Percentiles rank a stretch among this genome's conserved stretches.
Conservation (phyloP, 306 rosid species). For the Begonia loranthoides region DNA sequence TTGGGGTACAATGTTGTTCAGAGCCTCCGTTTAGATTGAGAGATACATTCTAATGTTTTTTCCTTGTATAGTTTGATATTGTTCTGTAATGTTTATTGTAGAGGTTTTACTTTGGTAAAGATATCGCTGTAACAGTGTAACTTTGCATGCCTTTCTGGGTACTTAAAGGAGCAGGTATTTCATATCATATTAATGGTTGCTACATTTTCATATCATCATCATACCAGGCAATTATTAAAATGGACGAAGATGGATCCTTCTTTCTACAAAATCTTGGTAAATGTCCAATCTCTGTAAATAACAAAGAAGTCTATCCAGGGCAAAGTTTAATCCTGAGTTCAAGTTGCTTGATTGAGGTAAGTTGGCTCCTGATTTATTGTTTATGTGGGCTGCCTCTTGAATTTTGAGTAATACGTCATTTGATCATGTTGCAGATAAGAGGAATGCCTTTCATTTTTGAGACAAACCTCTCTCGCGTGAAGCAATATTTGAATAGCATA, state of each 20-base stretch:
- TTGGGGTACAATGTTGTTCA: too few species aligned
- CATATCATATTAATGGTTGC: too few species aligned
- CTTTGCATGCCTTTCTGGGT: too few species aligned
- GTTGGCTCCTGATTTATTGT: neutral
- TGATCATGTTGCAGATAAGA: slow-evolving; percentile 54
- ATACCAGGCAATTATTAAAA: slow-evolving; percentile 60
- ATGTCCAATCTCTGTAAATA: slow-evolving; percentile 51
- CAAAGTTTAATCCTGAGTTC: slow-evolving; percentile 49
- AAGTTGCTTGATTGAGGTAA: slow-evolving; percentile 80
- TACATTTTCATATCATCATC: too few species aligned
- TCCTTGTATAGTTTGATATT: too few species aligned
- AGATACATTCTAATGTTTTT: too few species aligned
- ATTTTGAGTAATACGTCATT: neutral
- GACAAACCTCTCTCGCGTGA: slow-evolving; percentile 37
- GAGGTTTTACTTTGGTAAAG: too few species aligned
- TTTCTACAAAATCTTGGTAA: slow-evolving; percentile 64
- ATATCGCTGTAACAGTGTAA: too few species aligned
- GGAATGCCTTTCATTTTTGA: slow-evolving; percentile 68
- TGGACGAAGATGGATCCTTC: slow-evolving; percentile 67
- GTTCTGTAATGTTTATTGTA: too few species aligned
- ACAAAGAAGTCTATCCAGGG: slow-evolving; percentile 56
- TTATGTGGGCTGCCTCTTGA: neutral
- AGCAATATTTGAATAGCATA: slow-evolving; percentile 39
- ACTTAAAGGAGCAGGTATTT: too few species aligned
- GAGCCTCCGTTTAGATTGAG: too few species aligned